Percentiles rank a stretch among this genome's conserved stretches.
phyloP scores from a whole-genome alignment of 257 asterid species.

The Knoxia roxburghii region DNA sequence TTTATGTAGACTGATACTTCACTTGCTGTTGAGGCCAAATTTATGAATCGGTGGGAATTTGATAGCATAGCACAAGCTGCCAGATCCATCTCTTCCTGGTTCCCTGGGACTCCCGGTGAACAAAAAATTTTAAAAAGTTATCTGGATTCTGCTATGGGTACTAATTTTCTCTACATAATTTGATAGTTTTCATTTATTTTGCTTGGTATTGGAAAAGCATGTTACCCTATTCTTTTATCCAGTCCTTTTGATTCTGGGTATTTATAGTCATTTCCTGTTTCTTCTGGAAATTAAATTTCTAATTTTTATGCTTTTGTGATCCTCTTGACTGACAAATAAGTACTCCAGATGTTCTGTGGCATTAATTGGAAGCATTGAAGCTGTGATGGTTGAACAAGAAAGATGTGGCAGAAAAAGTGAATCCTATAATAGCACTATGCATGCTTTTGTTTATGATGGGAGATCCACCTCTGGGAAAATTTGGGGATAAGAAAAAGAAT shows the following conservation, averaged over 20 bases:
- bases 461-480: neutral
- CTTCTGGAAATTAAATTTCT: neutral
- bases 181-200: neutral
- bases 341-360: neutral
- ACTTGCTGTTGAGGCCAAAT: conserved; percentile 79
- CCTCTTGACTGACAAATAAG: neutral
- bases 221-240: neutral
- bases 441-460: neutral
- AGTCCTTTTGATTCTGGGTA: neutral
- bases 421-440: neutral
- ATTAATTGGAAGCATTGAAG: neutral
- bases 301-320: neutral
- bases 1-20: conserved; percentile 76
- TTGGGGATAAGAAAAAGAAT: neutral
- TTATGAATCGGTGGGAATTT: conserved; percentile 96
- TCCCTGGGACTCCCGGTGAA: conserved; percentile 66
- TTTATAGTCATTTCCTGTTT: neutral
- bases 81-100: conserved; percentile 62
- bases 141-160: conserved; percentile 66
- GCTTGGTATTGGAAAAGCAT: neutral
- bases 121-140: conserved; percentile 52
- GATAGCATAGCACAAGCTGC: conserved; percentile 81
- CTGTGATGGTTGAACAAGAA: neutral
- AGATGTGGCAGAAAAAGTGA: neutral
- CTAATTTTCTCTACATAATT: neutral